Percentiles rank a stretch among this genome's conserved stretches.
Evolutionary conservation across 257 asterid genomes (phyloP).

Genomic region (Ocimum tenuiflorum): DNA sequence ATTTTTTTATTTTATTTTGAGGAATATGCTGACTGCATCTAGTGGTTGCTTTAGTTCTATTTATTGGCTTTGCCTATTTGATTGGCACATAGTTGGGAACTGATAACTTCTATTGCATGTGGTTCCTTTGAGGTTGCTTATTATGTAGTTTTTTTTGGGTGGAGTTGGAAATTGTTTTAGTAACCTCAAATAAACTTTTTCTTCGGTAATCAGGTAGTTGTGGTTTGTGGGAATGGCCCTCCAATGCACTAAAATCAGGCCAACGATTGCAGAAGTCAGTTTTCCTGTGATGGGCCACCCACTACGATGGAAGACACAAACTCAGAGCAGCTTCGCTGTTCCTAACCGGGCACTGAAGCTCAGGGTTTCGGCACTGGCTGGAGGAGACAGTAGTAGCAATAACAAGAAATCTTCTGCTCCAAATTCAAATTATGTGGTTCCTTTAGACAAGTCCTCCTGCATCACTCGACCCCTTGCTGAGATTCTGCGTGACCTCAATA

Average conservation of each 20-base stretch:
- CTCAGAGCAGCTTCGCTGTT: constrained; percentile 11
- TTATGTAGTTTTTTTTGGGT: neutral
- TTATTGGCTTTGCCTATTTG: neutral
- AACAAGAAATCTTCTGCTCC: constrained; percentile 61
- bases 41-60: neutral
- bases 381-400: constrained; percentile 30
- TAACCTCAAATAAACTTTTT: constrained; percentile 2
- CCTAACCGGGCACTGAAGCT: constrained; percentile 27
- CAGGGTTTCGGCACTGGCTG: constrained; percentile 31
- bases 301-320: constrained; percentile 13
- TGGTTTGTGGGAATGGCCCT: constrained; percentile 34
- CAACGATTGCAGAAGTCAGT: constrained; percentile 25
- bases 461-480: constrained; percentile 89
- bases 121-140: neutral
- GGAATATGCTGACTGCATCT: no score
- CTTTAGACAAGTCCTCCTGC: constrained; percentile 71
- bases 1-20: no score
- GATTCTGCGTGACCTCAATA: constrained; percentile 89
- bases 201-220: constrained; percentile 17
- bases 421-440: constrained; percentile 80
- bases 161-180: neutral
- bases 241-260: constrained; percentile 30
- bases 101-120: neutral
- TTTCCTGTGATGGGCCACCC: constrained; percentile 16
- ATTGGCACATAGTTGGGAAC: neutral